Evolutionary conservation across 805 yeast genomes (phyloP).

Genomic region (Yarrowia keelungensis): DNA sequence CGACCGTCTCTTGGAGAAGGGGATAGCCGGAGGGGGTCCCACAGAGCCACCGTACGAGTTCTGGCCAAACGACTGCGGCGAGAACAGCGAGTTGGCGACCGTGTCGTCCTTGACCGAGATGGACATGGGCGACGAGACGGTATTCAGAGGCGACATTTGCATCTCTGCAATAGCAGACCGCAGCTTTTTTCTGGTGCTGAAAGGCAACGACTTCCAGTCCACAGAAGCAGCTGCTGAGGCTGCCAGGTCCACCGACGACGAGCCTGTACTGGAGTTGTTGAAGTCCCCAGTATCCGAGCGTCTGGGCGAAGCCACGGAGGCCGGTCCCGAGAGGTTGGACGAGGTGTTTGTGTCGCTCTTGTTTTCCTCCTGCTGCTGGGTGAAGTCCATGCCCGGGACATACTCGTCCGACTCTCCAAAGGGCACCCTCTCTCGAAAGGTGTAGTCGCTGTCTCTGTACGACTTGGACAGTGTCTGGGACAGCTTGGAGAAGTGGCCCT

Average conservation of each 20-base stretch:
- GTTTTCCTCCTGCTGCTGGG: slow-evolving; percentile 30
- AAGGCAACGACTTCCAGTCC: slow-evolving; percentile 31
- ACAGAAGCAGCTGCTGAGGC: slow-evolving; percentile 25
- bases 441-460: slow-evolving; percentile 33
- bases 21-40: slow-evolving; percentile 27
- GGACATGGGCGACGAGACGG: slow-evolving; percentile 33
- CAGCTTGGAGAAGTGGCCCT: slow-evolving; percentile 29
- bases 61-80: slow-evolving; percentile 34
- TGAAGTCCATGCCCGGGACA: slow-evolving; percentile 38
- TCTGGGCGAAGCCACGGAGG: slow-evolving; percentile 8
- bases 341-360: slow-evolving; percentile 11
- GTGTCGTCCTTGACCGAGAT: slow-evolving; percentile 22
- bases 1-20: slow-evolving; percentile 35
- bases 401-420: slow-evolving; percentile 36
- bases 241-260: slow-evolving; percentile 23
- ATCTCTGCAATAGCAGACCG: slow-evolving; percentile 31
- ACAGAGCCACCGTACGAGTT: slow-evolving; percentile 30
- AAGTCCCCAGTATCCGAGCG: slow-evolving; percentile 29
- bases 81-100: slow-evolving; percentile 22
- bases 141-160: slow-evolving; percentile 35
- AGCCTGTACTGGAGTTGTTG: slow-evolving; percentile 12
- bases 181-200: slow-evolving; percentile 29
- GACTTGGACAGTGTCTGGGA: slow-evolving; percentile 35
- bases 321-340: background rate
- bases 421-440: slow-evolving; percentile 32